Base-by-base conservation (phyloP, 768 basidiomycete species). In the Termitomyces sp. region DNA sequence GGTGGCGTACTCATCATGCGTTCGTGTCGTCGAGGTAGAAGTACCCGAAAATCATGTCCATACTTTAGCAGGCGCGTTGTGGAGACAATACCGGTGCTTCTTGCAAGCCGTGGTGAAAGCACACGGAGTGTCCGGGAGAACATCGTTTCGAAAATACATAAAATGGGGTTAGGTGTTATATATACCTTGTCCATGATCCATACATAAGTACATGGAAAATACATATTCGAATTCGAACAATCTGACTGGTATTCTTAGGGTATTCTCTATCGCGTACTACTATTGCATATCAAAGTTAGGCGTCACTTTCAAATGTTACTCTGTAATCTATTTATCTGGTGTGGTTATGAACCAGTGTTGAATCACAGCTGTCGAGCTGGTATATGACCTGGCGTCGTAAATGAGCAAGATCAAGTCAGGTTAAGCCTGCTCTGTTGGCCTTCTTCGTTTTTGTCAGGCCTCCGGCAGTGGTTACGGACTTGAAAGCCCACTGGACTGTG, bases 1-100 rank as follows among this genome's bases (percentile, higher is more conserved):
- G 83, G 73, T 13, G 86, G 85, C 0, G 84, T 87, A 54, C 71
- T 72, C 59, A 76, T 63, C 61, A 57, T 69, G 46, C 77, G 77
- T 48, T 57, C 60, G 55, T 65, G 66, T 13, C 55, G 63, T 39
- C 26, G 49, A 32, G 55, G 37, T 31, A 18, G n/a, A 31, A 16
- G 16, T 22, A 39, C 20, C 13, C 55, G 42, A n/a, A n/a, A 7
- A 14, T 4, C 14, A 13, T n/a, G 37, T 27, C 14, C 34, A 56
- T 43, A 27, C 0, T 48, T 46, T 29, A 36, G 29, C 14, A 18
- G 47, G 7, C 26, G 34, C 10, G 34, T 16, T 43, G 44, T 63
- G 5, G 41, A 31, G 7, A 24, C 24, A 31, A 37, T 12, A 39
- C 24, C n/a, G 13, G 57, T 36, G 32, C 41, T 31, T 16, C n/a